These are phyloP conservation scores for Amauroascus niger DNA, from an alignment of 2,329 filamentous ascomycete species.

Conservation along the genomic window DNA sequence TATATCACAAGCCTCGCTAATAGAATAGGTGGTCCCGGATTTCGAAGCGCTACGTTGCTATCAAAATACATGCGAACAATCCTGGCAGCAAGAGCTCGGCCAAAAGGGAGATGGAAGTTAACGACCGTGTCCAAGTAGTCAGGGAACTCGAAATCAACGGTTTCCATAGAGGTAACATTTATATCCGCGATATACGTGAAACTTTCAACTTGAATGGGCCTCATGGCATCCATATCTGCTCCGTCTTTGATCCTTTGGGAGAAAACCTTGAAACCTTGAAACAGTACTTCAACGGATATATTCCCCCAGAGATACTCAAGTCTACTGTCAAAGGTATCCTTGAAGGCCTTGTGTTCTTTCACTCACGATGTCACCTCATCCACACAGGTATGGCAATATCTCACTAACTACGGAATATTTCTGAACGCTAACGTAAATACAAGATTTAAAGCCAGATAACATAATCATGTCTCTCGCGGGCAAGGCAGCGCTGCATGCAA, in stretches of 20 bases:
- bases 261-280: constrained; percentile 29
- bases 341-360: constrained; percentile 35
- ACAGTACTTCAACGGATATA: constrained; percentile 20
- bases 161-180: constrained; percentile 19
- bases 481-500: constrained; percentile 15
- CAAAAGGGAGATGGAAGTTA: constrained; percentile 25
- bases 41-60: constrained; percentile 25
- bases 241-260: constrained; percentile 30
- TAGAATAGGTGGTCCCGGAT: constrained; percentile 21
- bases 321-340: constrained; percentile 30
- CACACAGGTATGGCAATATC: constrained; percentile 30
- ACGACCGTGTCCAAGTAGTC: constrained; percentile 23
- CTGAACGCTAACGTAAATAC: constrained; percentile 4
- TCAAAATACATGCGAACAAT: constrained; percentile 29
- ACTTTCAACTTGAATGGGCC: constrained; percentile 25
- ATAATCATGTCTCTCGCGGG: constrained; percentile 29
- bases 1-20: neutral
- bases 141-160: constrained; percentile 16
- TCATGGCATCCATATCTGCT: constrained; percentile 27
- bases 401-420: neutral
- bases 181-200: constrained; percentile 28
- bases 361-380: constrained; percentile 34
- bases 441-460: constrained; percentile 37
- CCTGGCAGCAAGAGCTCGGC: constrained; percentile 18
- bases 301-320: constrained; percentile 27